phyloP scores from a whole-genome alignment of 2,329 filamentous ascomycete species.

The Verticillium tricorpus region DNA sequence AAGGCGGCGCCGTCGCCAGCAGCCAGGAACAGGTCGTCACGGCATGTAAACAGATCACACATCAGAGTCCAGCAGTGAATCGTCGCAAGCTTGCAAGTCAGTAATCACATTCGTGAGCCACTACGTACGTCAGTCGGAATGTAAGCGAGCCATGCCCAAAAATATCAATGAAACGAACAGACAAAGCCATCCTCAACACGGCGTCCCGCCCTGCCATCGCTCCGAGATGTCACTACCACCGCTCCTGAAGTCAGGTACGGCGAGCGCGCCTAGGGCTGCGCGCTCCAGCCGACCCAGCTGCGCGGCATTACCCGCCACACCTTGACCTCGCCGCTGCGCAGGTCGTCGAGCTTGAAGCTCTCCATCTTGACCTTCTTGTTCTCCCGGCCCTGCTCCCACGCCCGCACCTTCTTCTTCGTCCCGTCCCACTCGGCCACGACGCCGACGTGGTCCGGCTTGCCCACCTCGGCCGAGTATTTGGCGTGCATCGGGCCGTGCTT shows the following conservation, averaged over 20 bases:
- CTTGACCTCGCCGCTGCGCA: slow-evolving; percentile 91
- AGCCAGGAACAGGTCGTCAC: too few relatives aligned
- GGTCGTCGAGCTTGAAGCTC: slow-evolving; percentile 88
- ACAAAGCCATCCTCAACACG: neutral
- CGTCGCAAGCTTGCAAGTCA: neutral
- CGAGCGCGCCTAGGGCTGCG: slow-evolving; percentile 42
- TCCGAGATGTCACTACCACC: neutral
- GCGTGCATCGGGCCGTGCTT: slow-evolving; percentile 94
- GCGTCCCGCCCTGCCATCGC: neutral
- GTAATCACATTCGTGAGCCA: neutral
- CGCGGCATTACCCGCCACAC: slow-evolving; percentile 95
- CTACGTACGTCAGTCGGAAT: neutral
- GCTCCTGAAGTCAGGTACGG: neutral
- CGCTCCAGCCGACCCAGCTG: slow-evolving; percentile 87
- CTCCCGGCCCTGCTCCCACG: slow-evolving; percentile 93
- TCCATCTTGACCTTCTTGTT: slow-evolving; percentile 90
- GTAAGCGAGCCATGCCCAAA: neutral
- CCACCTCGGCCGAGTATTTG: slow-evolving; percentile 86
- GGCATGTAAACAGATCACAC: too few relatives aligned
- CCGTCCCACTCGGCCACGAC: slow-evolving; percentile 97
- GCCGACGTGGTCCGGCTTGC: slow-evolving; percentile 83
- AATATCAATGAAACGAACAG: neutral
- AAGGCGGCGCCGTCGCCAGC: too few relatives aligned
- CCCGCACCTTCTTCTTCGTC: slow-evolving; percentile 94
- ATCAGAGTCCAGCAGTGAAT: too few relatives aligned